Percentiles rank a stretch among this genome's conserved stretches.
Evolutionary conservation across 176 grass and related monocot genomes (phyloP).

Genomic region (Miscanthus lutarioriparius): DNA sequence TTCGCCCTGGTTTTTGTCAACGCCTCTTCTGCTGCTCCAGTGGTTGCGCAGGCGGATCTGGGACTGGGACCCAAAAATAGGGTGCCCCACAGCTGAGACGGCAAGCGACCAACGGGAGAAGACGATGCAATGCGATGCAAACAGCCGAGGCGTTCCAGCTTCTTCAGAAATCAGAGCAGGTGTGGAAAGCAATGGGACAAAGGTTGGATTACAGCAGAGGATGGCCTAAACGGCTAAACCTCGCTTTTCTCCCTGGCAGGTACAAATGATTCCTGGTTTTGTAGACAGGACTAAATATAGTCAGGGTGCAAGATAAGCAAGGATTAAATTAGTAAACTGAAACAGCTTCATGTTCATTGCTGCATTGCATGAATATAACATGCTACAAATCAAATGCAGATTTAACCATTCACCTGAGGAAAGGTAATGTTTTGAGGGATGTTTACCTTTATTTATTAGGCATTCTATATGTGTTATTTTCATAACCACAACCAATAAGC

Average conservation of each 20-base stretch:
- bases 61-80: constrained; percentile 38
- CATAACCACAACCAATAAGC: too few relatives aligned
- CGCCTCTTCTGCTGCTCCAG: constrained; percentile 41
- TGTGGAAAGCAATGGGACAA: not conserved
- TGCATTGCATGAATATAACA: constrained; percentile 13
- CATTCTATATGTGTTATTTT: too few relatives aligned
- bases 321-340: constrained; percentile 37
- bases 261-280: constrained; percentile 3
- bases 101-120: constrained; percentile 24
- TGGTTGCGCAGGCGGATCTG: constrained; percentile 33
- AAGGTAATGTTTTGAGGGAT: too few relatives aligned
- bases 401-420: not conserved
- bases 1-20: constrained; percentile 24
- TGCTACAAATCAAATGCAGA: constrained; percentile 14
- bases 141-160: not conserved
- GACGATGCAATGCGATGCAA: constrained; percentile 7
- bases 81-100: not conserved
- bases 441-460: not conserved
- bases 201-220: not conserved
- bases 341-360: not conserved
- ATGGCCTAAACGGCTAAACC: not conserved
- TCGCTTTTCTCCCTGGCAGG: not conserved
- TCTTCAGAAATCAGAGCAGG: not conserved
- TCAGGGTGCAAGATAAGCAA: constrained; percentile 9
- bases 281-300: constrained; percentile 32